These are phyloP conservation scores for Lodderomyces theae DNA, from an alignment of 1,139 yeast genomes.

Conservation along the genomic window DNA sequence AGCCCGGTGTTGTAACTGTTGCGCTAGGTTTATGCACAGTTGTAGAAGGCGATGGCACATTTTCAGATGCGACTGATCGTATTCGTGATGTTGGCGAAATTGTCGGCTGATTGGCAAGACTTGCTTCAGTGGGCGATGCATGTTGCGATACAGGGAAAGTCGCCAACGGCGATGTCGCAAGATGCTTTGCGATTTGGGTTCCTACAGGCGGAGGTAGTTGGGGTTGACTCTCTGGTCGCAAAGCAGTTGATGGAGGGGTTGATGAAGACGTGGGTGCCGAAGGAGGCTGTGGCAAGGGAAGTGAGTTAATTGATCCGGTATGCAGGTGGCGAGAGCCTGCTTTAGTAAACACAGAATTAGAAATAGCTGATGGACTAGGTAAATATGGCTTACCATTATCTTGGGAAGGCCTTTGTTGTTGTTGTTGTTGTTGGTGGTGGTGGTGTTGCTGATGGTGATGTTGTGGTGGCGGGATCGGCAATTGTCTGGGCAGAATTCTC, in stretches of 20 bases:
- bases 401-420: conserved; percentile 2
- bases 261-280: conserved; percentile 7
- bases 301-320: conserved; percentile 2
- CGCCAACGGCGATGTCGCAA: conserved; percentile 3
- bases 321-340: neutral
- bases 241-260: conserved; percentile 3
- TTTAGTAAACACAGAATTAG: neutral
- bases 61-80: conserved; percentile 7
- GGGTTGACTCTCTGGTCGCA: neutral
- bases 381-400: conserved; percentile 5
- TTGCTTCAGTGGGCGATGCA: conserved; percentile 7
- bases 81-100: conserved; percentile 8
- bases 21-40: conserved; percentile 1
- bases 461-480: conserved; percentile 9
- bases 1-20: conserved; percentile 4
- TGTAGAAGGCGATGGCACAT: conserved; percentile 3
- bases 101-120: conserved; percentile 2
- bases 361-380: conserved; percentile 5
- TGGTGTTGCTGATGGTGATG: too few relatives aligned
- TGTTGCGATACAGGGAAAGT: conserved; percentile 1
- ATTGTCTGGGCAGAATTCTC: conserved; percentile 7
- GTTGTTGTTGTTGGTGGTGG: too few relatives aligned
- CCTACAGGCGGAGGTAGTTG: conserved; percentile 6
- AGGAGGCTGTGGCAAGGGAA: conserved; percentile 13
- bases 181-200: neutral